phyloP scores from a whole-genome alignment of 2,329 filamentous ascomycete species.

The Epichloe amarillans region DNA sequence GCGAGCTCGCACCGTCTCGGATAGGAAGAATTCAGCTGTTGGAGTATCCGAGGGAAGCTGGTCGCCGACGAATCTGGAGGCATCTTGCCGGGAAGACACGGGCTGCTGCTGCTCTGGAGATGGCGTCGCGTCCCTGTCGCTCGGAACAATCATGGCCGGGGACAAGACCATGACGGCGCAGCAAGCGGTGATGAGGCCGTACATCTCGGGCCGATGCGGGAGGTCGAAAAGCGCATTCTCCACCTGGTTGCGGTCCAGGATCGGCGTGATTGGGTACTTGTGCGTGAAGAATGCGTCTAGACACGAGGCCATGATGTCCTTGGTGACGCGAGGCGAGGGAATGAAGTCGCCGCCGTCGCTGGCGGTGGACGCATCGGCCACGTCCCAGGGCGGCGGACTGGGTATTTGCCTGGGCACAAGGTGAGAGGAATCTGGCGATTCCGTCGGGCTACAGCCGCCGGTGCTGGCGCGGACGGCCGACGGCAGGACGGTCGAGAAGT shows the following conservation, averaged over 20 bases:
- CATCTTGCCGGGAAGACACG: neutral
- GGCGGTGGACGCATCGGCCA: conserved; percentile 3
- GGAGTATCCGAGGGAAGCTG: conserved; percentile 2
- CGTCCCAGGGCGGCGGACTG: neutral
- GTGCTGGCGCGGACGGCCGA: neutral
- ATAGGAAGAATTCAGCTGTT: conserved; percentile 12
- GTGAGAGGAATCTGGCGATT: neutral
- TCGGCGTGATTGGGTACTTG: conserved; percentile 21
- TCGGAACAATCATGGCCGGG: conserved; percentile 13
- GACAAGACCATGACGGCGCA: conserved; percentile 17
- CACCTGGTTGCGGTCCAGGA: conserved; percentile 13
- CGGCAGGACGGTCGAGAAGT: conserved; percentile 2
- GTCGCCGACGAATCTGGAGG: neutral
- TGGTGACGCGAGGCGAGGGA: conserved; percentile 1
- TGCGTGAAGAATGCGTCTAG: conserved; percentile 20
- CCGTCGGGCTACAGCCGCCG: neutral
- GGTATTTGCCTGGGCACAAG: neutral
- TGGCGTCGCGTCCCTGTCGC: neutral
- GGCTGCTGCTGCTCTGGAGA: too few species aligned
- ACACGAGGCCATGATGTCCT: conserved; percentile 12
- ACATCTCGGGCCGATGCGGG: conserved; percentile 10
- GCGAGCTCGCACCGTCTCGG: conserved; percentile 15
- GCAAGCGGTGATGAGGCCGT: conserved; percentile 15
- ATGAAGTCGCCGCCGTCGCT: conserved; percentile 2
- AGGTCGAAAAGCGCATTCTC: conserved; percentile 8